A percentile compares a stretch with the other conserved stretches of the same genome.
Evolutionary conservation across 805 yeast genomes (phyloP).

Genomic region (Metschnikowia borealis): DNA sequence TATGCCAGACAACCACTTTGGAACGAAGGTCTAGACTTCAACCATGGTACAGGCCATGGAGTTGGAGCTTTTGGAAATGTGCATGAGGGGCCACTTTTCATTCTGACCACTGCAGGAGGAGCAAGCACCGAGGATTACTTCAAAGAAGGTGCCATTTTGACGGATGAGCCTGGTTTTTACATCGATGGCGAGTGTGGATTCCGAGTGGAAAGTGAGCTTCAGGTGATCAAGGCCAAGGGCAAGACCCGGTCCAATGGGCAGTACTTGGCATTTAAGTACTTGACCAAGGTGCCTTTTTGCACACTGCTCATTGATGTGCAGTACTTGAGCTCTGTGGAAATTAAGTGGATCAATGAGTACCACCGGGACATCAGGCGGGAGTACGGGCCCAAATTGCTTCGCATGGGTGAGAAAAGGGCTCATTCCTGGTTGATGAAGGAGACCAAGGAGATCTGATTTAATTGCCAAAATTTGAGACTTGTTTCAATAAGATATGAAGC

Average conservation of each 20-base stretch:
- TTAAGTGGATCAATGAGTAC: slow-evolving; percentile 38
- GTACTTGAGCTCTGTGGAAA: slow-evolving; percentile 28
- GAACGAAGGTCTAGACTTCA: slow-evolving; percentile 78
- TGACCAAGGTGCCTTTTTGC: slow-evolving; percentile 42
- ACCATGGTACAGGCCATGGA: slow-evolving; percentile 97
- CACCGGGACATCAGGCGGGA: slow-evolving; percentile 32
- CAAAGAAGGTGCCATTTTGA: slow-evolving; percentile 63
- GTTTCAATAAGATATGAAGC: background rate
- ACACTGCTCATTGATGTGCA: slow-evolving; percentile 30
- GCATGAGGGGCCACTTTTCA: slow-evolving; percentile 91
- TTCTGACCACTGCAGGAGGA: slow-evolving; percentile 53
- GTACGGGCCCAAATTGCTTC: slow-evolving; percentile 38
- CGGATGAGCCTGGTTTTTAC: slow-evolving; percentile 95
- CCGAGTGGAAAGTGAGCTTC: slow-evolving; percentile 80
- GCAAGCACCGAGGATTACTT: slow-evolving; percentile 45
- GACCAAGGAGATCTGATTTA: slow-evolving; percentile 35
- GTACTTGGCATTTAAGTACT: slow-evolving; percentile 36
- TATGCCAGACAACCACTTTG: slow-evolving; percentile 82
- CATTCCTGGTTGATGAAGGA: slow-evolving; percentile 70
- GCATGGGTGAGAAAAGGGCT: slow-evolving; percentile 54
- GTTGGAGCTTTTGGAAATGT: slow-evolving; percentile 90
- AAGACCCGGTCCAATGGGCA: slow-evolving; percentile 25
- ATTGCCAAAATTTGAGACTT: too few relatives aligned
- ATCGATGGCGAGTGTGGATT: slow-evolving; percentile 87
- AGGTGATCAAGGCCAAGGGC: slow-evolving; percentile 48